These are phyloP conservation scores for Yarrowia hollandica DNA, from an alignment of 805 yeast species.

Conservation along the genomic window DNA sequence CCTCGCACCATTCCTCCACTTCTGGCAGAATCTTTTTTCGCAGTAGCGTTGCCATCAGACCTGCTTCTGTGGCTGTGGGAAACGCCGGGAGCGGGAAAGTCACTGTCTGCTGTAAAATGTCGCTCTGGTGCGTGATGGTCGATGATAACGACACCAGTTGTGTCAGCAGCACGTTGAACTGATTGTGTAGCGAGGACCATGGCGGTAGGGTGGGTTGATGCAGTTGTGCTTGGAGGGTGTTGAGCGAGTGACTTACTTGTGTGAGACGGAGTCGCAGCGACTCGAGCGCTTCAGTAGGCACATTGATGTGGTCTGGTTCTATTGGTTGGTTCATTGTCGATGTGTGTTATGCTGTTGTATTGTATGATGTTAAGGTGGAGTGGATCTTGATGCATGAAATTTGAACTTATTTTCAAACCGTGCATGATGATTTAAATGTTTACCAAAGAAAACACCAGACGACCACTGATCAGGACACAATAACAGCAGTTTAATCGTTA, in stretches of 20 bases:
- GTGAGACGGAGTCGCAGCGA: slow-evolving; percentile 61
- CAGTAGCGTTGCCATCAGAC: slow-evolving; percentile 75
- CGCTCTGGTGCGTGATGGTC: slow-evolving; percentile 62
- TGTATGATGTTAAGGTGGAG: neutral
- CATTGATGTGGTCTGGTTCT: slow-evolving; percentile 45
- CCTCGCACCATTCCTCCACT: slow-evolving; percentile 78
- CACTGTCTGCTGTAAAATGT: slow-evolving; percentile 61
- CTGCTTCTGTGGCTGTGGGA: slow-evolving; percentile 82
- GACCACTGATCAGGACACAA: too few species aligned
- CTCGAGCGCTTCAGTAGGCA: slow-evolving; percentile 64
- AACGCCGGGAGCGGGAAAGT: slow-evolving; percentile 82
- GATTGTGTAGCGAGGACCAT: slow-evolving; percentile 75
- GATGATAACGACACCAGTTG: slow-evolving; percentile 78
- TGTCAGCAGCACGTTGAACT: slow-evolving; percentile 76
- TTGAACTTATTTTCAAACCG: too few species aligned
- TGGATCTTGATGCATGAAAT: too few species aligned
- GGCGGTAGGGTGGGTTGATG: slow-evolving; percentile 49
- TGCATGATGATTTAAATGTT: neutral
- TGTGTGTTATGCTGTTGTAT: neutral
- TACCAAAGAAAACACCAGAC: too few species aligned
- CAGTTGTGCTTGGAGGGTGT: slow-evolving; percentile 56
- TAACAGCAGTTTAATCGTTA: too few species aligned
- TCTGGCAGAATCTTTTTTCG: slow-evolving; percentile 90
- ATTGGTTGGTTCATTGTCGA: slow-evolving; percentile 12
- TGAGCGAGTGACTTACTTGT: slow-evolving; percentile 61